Percentiles rank a stretch among this genome's conserved stretches.
Conservation (phyloP, 352 stramenopile genomes). For the Stramenopiles sp. region DNA sequence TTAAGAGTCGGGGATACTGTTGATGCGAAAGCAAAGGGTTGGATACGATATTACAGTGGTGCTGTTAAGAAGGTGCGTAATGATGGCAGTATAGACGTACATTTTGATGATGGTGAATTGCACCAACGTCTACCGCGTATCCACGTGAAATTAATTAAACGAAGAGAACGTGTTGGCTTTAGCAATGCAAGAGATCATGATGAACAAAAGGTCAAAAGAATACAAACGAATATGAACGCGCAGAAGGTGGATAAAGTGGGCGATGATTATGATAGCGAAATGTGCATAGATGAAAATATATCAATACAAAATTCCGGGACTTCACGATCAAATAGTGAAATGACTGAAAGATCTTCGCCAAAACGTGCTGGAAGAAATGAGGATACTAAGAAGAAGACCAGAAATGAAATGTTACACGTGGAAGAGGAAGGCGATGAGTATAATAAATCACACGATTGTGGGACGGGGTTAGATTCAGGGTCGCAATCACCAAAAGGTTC, state of each 20-base stretch:
- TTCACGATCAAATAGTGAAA: background rate
- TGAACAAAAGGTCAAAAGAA: background rate
- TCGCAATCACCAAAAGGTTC: background rate
- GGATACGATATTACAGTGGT: background rate
- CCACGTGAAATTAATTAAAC: background rate
- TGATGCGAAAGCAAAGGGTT: background rate
- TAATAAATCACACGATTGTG: no score
- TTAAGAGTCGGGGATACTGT: background rate
- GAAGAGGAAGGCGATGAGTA: no score
- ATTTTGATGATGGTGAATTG: background rate
- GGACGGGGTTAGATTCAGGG: background rate
- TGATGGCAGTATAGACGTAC: background rate
- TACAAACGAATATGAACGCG: background rate
- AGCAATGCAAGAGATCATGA: no score
- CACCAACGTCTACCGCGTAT: background rate
- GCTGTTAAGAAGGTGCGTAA: background rate
- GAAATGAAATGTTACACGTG: background rate
- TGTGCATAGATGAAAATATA: no score
- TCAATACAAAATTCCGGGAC: no score
- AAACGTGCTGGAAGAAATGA: background rate
- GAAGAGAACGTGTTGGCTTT: no score
- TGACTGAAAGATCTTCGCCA: background rate
- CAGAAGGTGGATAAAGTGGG: no score
- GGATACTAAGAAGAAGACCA: background rate
- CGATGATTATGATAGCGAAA: no score